Conservation (phyloP, 1,284 basidiomycete species). For the Ceratobasidium papillatum region DNA sequence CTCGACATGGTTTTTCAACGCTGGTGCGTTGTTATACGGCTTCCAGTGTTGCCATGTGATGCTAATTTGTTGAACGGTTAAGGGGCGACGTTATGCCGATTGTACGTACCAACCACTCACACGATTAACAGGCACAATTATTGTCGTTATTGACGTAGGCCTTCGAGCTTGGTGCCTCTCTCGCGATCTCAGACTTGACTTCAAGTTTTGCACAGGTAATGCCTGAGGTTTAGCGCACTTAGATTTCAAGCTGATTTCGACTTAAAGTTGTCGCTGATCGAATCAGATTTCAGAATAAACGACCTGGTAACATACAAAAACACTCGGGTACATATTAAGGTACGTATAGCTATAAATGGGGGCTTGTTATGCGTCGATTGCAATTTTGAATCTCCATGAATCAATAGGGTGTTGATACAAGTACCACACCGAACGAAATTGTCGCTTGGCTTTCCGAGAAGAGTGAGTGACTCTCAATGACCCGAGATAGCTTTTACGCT, state of each 20-base stretch:
- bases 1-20: neutral
- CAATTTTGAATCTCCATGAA: too few species aligned
- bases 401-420: neutral
- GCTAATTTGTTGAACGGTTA: neutral
- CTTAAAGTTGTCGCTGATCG: neutral
- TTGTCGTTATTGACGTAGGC: neutral
- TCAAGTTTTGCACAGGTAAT: neutral
- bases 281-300: neutral
- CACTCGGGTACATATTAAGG: neutral
- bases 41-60: too few species aligned
- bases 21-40: conserved; percentile 15
- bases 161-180: conserved; percentile 14
- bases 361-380: too few species aligned
- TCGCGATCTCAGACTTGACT: conserved; percentile 8
- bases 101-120: neutral
- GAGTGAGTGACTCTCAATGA: neutral
- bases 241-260: neutral
- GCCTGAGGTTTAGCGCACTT: too few species aligned
- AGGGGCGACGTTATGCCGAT: conserved; percentile 36
- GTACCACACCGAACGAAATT: neutral
- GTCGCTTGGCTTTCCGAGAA: neutral
- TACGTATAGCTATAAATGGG: neutral
- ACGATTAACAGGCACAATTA: neutral
- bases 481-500: too few species aligned
- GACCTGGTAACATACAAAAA: neutral